Evolutionary conservation across 345 rosid species (phyloP), one percentile per base, ranked within the genome.

Genomic region (Citrus australasica): DNA sequence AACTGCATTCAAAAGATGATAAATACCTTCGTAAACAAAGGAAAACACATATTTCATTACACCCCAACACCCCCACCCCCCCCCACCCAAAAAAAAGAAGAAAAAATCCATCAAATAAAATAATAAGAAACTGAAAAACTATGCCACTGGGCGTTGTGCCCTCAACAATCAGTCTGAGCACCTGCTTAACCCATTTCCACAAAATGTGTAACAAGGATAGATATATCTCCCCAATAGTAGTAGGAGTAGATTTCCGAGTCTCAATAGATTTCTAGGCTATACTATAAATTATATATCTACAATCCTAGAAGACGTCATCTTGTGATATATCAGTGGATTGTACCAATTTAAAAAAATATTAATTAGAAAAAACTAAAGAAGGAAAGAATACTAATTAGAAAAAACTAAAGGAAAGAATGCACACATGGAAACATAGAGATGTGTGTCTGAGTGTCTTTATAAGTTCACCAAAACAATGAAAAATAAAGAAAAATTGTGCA

Each of bases 1-100:
- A 95, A 95, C 98, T 95, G 93, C 90, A 90, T 61, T 74, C 9
- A 77, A 25, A 76, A 27, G 56, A 71, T 2, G 33, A 75, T 16
- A 73, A 69, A 76, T 66, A 48, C 37, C 66, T 78, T 38, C 74
- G 71, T 48, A 33, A 22, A 69, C n/a, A 3, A 64, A 60, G 14
- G 56, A 59, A 51, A 51, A 72, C 51, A 48, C 67, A 53, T 55
- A 73, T 73, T 32, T 28, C 68, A 40, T 24, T 58, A 53, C 1
- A 3, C 14, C 3, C 13, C 14, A 0, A 9, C 0, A 3, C 7
- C 10, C 48, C 48, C 48, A 13, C 3, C 3, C 48, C 48, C 48
- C 16, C 3, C 0, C 3, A 3, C 3, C 38, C 21, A 21, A 27
- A 38, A 58, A 40, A 46, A 67, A 22, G 9, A 38, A 2, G 9